These are phyloP conservation scores for Calonectria crousiana DNA, from an alignment of 2,329 filamentous ascomycete genomes.

Conservation along the genomic window DNA sequence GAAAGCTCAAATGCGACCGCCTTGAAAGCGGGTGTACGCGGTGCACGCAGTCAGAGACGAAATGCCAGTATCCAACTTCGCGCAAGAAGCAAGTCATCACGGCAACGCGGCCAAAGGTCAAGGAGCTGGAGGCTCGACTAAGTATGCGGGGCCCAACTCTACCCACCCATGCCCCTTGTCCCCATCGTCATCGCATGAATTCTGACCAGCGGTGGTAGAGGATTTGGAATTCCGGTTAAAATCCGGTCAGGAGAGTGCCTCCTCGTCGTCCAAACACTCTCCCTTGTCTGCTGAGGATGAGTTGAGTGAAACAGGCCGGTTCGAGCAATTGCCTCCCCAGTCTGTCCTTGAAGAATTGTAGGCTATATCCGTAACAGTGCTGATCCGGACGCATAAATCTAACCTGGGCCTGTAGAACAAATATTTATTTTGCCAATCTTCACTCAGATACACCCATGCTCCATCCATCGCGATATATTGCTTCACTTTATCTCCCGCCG, in stretches of 20 bases:
- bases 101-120: conserved; percentile 42
- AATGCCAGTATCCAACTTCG: conserved; percentile 44
- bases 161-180: not conserved
- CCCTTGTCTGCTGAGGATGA: conserved; percentile 27
- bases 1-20: conserved; percentile 49
- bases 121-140: conserved; percentile 43
- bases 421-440: conserved; percentile 32
- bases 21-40: conserved; percentile 40
- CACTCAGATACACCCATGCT: conserved; percentile 31
- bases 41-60: conserved; percentile 34
- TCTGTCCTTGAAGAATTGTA: conserved; percentile 45
- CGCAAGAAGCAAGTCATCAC: conserved; percentile 41
- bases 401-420: conserved; percentile 24
- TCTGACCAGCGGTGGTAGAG: conserved; percentile 29
- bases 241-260: conserved; percentile 27
- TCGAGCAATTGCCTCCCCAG: conserved; percentile 45
- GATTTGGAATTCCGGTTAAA: conserved; percentile 41
- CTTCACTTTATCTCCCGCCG: conserved; percentile 38
- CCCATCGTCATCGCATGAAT: not conserved
- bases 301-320: conserved; percentile 42
- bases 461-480: conserved; percentile 39
- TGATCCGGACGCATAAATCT: not conserved
- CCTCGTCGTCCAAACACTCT: conserved; percentile 31
- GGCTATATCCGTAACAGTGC: not conserved
- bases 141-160: conserved; percentile 24